These are phyloP conservation scores for Massospora cicadina DNA, from an alignment of 371 early-diverging fungal genomes.

Conservation along the genomic window DNA sequence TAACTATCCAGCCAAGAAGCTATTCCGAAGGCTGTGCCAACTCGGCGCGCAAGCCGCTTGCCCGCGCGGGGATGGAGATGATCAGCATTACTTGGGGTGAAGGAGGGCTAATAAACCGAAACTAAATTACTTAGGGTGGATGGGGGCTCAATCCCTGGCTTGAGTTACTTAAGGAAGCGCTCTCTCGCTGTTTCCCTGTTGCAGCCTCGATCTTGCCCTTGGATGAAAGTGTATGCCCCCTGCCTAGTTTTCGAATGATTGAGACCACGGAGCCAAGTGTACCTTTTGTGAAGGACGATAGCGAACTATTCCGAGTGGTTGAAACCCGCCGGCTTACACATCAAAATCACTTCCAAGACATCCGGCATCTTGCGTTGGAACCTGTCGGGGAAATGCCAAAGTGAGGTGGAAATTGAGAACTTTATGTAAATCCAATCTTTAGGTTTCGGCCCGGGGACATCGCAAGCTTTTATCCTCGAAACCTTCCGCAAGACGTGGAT, in stretches of 20 bases:
- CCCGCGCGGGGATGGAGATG: constrained; percentile 81
- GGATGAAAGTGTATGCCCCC: not conserved
- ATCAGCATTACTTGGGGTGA: constrained; percentile 90
- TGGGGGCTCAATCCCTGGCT: constrained; percentile 80
- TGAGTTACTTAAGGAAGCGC: constrained; percentile 10
- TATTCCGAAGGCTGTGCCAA: constrained; percentile 68
- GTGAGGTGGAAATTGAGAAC: too few relatives aligned
- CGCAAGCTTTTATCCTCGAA: constrained; percentile 52
- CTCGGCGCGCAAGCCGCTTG: constrained; percentile 68
- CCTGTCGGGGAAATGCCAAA: constrained; percentile 9
- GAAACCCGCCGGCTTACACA: constrained; percentile 52
- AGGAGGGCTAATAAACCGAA: not conserved
- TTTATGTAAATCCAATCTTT: too few relatives aligned
- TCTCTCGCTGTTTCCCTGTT: constrained; percentile 8
- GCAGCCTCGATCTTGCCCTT: not conserved
- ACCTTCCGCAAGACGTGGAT: constrained; percentile 42
- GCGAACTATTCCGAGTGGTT: constrained; percentile 15
- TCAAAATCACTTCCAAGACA: constrained; percentile 75
- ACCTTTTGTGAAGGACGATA: not conserved
- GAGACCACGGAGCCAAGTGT: not conserved
- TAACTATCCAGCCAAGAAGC: constrained; percentile 89
- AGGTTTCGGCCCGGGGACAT: constrained; percentile 73
- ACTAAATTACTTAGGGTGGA: constrained; percentile 32
- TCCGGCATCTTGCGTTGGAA: constrained; percentile 46
- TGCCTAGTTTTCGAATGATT: not conserved